Conservation (phyloP, 2,329 filamentous ascomycete genomes). For the Parafenestella ontariensis region DNA sequence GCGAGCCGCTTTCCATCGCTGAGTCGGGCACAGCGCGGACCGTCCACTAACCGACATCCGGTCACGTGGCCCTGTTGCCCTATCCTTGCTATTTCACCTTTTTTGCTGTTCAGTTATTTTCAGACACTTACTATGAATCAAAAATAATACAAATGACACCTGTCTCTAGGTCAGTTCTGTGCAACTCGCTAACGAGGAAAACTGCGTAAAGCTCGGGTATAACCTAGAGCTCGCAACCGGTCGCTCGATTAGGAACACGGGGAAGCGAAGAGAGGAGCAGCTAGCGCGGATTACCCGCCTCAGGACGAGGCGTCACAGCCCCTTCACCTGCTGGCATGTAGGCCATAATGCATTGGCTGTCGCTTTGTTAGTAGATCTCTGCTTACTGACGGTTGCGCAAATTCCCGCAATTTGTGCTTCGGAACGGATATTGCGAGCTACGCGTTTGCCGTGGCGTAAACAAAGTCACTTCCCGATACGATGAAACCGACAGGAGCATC, state of each 20-base stretch:
- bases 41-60: constrained; percentile 5
- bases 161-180: no score
- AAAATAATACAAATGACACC: background rate
- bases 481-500: background rate
- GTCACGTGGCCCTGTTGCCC: background rate
- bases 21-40: constrained; percentile 1
- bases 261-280: constrained; percentile 7
- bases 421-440: constrained; percentile 1
- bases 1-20: background rate
- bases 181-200: background rate
- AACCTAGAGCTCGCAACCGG: constrained; percentile 12
- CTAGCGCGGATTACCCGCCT: constrained; percentile 6
- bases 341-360: background rate
- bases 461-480: background rate
- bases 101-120: background rate
- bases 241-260: constrained; percentile 22
- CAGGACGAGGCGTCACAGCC: background rate
- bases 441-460: background rate
- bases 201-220: background rate
- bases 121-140: background rate
- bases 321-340: background rate
- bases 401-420: background rate
- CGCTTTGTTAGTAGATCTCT: background rate
- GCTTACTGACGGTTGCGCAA: background rate
- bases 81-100: background rate